Evolutionary conservation across 179 eudicot genomes (phyloP), one percentile per base, ranked within the genome.

Genomic region (Vitellaria paradoxa): DNA sequence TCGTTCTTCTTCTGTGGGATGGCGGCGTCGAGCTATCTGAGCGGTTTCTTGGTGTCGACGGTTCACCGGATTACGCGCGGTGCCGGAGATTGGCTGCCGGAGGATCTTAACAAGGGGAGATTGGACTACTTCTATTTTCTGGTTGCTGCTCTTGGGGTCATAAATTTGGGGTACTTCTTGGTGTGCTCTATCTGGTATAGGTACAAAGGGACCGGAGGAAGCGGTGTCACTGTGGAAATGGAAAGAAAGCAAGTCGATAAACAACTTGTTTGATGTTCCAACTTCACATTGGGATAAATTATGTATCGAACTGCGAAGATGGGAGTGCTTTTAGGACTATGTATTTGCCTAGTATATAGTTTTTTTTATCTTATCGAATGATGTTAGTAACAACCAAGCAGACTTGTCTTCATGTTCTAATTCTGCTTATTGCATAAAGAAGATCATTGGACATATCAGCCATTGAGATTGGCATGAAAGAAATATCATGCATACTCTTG

Each of bases 101-200:
- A 90, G 74, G 94, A 92, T 82, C 83, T 89, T 47, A 92, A 89
- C 73, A 66, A 87, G 77, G 94, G 89, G 64, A 87, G 84, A 68
- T 42, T 91, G 74, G 91, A 89, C 50, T 85, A 84, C 42, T 89
- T 83, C 53, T 91, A 91, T 70, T 89, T 72, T 71, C 40, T 91
- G 23, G 40, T 90, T 24, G 82, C 89, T 59, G 86, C 61, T 9
- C 65, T 91, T 40, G 87, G 87, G 40, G 47, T 52, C 15, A 0
- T 85, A 72, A 88, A 91, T 80, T 53, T 85, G 45, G 80, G 71
- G 6, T 85, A 77, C 76, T 89, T 89, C 75, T 23, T 89, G 7
- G 59, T 70, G 0, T 78, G 85, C 70, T 80, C 93, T 1, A 80
- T 56, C 40, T 88, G 92, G 93, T 91, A 87, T 65, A 81, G 75